A percentile compares a stretch with the other conserved stretches of the same genome.
These are phyloP conservation scores for Salicornia ramosissima DNA, from an alignment of 148 eudicot genomes.

Conservation along the genomic window DNA sequence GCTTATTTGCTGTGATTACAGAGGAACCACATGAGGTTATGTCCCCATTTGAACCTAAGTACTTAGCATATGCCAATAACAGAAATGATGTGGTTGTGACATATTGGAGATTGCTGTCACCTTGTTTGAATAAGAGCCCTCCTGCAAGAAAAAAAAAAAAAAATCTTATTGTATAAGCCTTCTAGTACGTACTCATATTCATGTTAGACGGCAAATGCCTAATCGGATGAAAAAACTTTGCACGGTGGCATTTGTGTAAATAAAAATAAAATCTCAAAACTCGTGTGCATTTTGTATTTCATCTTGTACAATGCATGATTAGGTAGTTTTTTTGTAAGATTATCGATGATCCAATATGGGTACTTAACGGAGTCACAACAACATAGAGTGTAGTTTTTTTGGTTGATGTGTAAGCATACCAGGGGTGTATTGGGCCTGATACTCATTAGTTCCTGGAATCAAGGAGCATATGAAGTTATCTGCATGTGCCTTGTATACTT, in stretches of 20 bases:
- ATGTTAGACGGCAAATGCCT: too few relatives aligned
- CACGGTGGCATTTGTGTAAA: too few relatives aligned
- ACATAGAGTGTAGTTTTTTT: neutral
- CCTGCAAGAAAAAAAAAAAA: too few relatives aligned
- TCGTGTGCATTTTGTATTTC: too few relatives aligned
- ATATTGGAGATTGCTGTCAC: conserved; percentile 84
- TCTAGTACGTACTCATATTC: too few relatives aligned
- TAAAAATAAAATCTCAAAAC: too few relatives aligned
- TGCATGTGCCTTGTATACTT: conserved; percentile 61
- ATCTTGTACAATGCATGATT: too few relatives aligned
- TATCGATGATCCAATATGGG: neutral
- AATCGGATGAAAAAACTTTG: too few relatives aligned
- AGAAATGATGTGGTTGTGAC: conserved; percentile 74
- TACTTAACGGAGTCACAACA: neutral
- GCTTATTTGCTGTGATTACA: conserved; percentile 43
- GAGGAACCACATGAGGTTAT: conserved; percentile 45
- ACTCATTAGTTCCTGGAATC: conserved; percentile 53
- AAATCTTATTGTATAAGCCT: neutral
- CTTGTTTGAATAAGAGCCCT: conserved; percentile 64
- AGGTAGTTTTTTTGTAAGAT: too few relatives aligned
- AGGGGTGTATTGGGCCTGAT: conserved; percentile 74
- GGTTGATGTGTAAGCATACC: conserved; percentile 28
- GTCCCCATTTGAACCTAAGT: conserved; percentile 40
- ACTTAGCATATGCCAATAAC: conserved; percentile 65
- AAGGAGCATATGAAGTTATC: conserved; percentile 82